Evolutionary conservation across 495 filamentous ascomycete genomes (phyloP), one percentile per base, ranked within the genome.

Genomic region (Daldinia vernicosa): DNA sequence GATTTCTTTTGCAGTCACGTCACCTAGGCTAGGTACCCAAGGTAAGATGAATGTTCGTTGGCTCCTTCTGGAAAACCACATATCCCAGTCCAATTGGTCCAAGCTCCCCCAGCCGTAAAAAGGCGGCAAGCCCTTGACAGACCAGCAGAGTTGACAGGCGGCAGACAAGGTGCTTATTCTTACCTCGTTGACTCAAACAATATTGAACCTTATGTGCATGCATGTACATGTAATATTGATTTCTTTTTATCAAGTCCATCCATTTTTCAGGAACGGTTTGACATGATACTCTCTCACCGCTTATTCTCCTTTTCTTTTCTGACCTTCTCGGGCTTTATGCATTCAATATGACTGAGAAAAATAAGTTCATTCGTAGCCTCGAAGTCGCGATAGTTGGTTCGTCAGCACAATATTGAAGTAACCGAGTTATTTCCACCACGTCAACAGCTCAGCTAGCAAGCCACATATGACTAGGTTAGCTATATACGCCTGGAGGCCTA

Each of bases 141-240:
- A 22, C 50, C n/a, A n/a, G n/a, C n/a, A n/a, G n/a, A n/a, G n/a
- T 14, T 26, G 26, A 52, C 26, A 52, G 11, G n/a, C 27, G 33
- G 6, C 15, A 35, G 51, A 66, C 63, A 68, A 65, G 64, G 70
- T 57, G 69, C 63, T 65, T 68, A 67, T 67, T 72, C 59, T 60
- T 55, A 58, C 58, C 6, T 59, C 37, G 26, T 45, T 54, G 56
- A 60, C 59, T 65, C 35, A 27, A 37, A 55, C 24, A 40, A 15
- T 28, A 7, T 39, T 57, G 26, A n/a, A 24, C 35, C 11, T 14
- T 37, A 39, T 1, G 11, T 39, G 3, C n/a, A 47, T 24, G 43
- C 6, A 47, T 32, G 30, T 35, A 14, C 33, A 35, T 5, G 33
- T 35, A 14, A 12, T 22, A 56, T 26, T 32, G 32, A 33, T n/a